A percentile compares a stretch with the other conserved stretches of the same genome.
Conservation (phyloP, 2,329 filamentous ascomycete genomes). For the Apiospora marii region DNA sequence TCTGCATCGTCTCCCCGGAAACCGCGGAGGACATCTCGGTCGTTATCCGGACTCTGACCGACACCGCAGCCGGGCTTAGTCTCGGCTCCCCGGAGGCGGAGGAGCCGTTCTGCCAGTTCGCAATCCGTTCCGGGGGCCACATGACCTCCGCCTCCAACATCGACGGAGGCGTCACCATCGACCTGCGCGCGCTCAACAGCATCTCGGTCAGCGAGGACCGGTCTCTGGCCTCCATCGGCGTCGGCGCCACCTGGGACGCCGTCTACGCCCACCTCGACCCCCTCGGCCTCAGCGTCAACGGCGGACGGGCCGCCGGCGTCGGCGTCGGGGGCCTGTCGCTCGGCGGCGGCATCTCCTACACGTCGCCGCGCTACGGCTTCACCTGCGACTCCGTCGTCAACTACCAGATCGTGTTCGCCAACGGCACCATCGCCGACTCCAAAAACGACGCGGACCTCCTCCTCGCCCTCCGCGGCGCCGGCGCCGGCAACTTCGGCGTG, state of each 20-base stretch:
- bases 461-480: conserved; percentile 30
- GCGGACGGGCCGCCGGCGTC: conserved; percentile 29
- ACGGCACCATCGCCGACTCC: conserved; percentile 30
- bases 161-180: conserved; percentile 50
- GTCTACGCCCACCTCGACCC: conserved; percentile 51
- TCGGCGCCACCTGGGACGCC: conserved; percentile 53
- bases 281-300: conserved; percentile 36
- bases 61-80: conserved; percentile 10
- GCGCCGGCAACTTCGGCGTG: conserved; percentile 32
- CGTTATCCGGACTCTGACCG: conserved; percentile 34
- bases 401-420: conserved; percentile 29
- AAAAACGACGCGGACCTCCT: conserved; percentile 32
- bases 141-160: conserved; percentile 54
- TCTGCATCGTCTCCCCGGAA: conserved; percentile 38
- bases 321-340: conserved; percentile 30
- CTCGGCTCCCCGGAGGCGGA: background rate
- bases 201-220: conserved; percentile 44
- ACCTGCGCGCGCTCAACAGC: conserved; percentile 50
- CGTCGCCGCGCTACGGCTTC: conserved; percentile 30
- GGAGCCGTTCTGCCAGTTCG: conserved; percentile 47
- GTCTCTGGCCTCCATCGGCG: conserved; percentile 48
- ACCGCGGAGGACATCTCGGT: conserved; percentile 40
- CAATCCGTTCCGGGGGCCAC: conserved; percentile 61
- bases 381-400: conserved; percentile 28
- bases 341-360: conserved; percentile 32